phyloP scores from a whole-genome alignment of 164 flowering plant genomes.

The Kingdonia uniflora region DNA sequence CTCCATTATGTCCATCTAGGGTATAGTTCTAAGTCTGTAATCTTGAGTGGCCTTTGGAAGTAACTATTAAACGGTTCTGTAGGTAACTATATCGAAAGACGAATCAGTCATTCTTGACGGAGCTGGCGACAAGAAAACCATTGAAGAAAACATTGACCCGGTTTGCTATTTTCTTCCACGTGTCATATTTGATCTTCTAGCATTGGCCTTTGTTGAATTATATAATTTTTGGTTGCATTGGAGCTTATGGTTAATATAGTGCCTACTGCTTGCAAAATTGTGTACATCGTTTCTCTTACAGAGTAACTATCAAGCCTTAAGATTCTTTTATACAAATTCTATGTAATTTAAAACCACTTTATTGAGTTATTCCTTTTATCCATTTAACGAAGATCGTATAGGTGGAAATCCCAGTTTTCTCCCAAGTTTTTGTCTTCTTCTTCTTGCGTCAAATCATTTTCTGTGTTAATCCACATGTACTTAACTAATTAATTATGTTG shows the following conservation, averaged over 20 bases:
- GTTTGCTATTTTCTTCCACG: conserved; percentile 21
- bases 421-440: background rate
- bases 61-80: background rate
- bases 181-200: background rate
- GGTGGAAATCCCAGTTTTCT: background rate
- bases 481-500: background rate
- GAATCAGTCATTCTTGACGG: conserved; percentile 86
- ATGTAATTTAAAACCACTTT: too few relatives aligned
- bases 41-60: background rate
- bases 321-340: too few relatives aligned
- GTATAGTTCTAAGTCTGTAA: background rate
- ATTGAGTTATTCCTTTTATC: background rate
- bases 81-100: conserved; percentile 84
- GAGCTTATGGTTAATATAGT: too few relatives aligned
- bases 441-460: background rate
- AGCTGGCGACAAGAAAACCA: conserved; percentile 77
- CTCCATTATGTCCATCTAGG: too few relatives aligned
- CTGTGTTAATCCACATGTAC: background rate
- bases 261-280: too few relatives aligned
- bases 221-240: too few relatives aligned
- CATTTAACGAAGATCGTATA: background rate
- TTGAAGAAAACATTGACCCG: conserved; percentile 86
- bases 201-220: too few relatives aligned
- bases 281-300: too few relatives aligned
- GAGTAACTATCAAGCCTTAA: too few relatives aligned